Base-by-base conservation (phyloP, 352 stramenopile genomes). In the Blastocystis sp. region DNA sequence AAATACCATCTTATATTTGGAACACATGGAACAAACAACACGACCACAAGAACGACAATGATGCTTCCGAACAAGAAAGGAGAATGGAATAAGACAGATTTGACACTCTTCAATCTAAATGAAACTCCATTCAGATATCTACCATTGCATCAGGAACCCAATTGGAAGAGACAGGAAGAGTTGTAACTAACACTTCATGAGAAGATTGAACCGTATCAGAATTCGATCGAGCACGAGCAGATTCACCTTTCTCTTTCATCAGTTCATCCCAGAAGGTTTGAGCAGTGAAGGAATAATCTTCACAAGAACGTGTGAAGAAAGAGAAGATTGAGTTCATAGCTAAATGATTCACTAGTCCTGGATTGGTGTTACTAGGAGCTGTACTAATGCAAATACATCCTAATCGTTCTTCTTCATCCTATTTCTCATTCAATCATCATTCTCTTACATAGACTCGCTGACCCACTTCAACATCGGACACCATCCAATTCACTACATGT, bases 31-130 rank as follows among this genome's bases (percentile, higher is more conserved):
- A 88, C 92, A 95, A 6, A 95, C 92, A 0, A 92, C 92, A 39
- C 92, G 92, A 87, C 94, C 92, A 77, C 92, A 95, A 91, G 94
- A 94, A 67, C 92, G 92, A 71, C 92, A 95, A 83, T 95, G 92
- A 87, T 95, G 92, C 67, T 92, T 92, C 12, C 92, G 92, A 81
- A 94, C 92, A 66, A 95, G 94, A 63, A 95, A 91, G 80, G 92
- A 94, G 73, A 95, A 95, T 89, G 94, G 92, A 89, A 94, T 94
- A 35, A 94, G 88, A 88, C 92, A 95, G 73, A 95, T 88, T 87
- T 95, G 94, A 89, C 92, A 95, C 89, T 94, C 88, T 93, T 94
- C 88, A 93, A 92, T 83, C 92, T 95, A 74, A 89, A 91, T 56
- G 90, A 89, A 88, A 91, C 91, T 77, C 89, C 90, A 88, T 92